Conservation (phyloP, 176 grass and related monocot species). For the Phyllostachys edulis region DNA sequence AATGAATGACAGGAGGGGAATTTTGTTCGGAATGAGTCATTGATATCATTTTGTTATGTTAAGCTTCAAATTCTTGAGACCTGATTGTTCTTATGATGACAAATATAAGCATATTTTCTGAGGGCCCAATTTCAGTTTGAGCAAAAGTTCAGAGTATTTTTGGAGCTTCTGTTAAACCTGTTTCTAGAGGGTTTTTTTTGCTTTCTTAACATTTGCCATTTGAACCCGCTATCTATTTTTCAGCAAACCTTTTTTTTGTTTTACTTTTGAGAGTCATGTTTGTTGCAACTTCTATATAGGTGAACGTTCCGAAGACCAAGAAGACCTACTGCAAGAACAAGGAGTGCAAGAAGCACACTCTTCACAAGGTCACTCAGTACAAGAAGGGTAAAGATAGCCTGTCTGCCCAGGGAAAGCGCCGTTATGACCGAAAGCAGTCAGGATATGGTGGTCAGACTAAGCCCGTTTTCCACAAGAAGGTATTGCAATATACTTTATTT, state of each 20-base stretch:
- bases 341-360: constrained; percentile 89
- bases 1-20: background rate
- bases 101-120: constrained; percentile 33
- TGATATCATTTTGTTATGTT: background rate
- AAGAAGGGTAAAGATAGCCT: constrained; percentile 96
- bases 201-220: background rate
- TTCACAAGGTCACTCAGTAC: constrained; percentile 95
- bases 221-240: background rate
- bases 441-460: constrained; percentile 97
- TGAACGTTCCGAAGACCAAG: constrained; percentile 96
- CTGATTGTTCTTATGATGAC: constrained; percentile 32
- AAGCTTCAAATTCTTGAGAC: constrained; percentile 3
- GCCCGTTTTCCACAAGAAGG: constrained; percentile 98
- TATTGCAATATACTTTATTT: background rate
- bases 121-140: background rate
- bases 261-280: background rate
- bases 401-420: constrained; percentile 87
- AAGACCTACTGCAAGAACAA: constrained; percentile 99
- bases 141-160: background rate
- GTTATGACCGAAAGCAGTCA: constrained; percentile 92
- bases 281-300: constrained; percentile 36
- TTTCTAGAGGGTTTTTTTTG: background rate
- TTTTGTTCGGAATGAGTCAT: background rate
- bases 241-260: background rate
- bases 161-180: background rate